phyloP scores from a whole-genome alignment of 257 asterid genomes.

The Lithospermum erythrorhizon region DNA sequence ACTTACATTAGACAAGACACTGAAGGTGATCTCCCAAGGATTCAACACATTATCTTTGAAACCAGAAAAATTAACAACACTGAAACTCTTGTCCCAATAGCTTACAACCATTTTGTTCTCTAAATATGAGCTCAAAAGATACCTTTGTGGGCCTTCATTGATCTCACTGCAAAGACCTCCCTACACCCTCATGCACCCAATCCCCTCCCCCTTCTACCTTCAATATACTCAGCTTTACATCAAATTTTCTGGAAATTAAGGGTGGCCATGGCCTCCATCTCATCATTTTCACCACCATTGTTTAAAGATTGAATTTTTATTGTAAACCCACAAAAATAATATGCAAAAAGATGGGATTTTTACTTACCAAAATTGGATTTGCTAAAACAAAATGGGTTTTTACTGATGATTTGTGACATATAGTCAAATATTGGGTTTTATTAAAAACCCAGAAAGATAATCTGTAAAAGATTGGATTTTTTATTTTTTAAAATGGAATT shows the following conservation, averaged over 20 bases:
- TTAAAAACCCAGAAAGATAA: too few relatives aligned
- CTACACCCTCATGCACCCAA: slow-evolving; percentile 47
- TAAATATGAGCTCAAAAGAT: slow-evolving; percentile 36
- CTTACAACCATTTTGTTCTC: slow-evolving; percentile 42
- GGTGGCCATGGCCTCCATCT: slow-evolving; percentile 99
- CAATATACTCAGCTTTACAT: slow-evolving; percentile 45
- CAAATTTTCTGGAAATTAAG: slow-evolving; percentile 45
- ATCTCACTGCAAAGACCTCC: slow-evolving; percentile 40
- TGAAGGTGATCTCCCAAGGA: slow-evolving; percentile 87
- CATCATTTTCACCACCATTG: slow-evolving; percentile 90
- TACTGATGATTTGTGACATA: too few relatives aligned
- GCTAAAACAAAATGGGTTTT: too few relatives aligned
- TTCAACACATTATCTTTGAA: slow-evolving; percentile 71
- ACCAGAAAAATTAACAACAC: slow-evolving; percentile 55
- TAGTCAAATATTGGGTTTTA: too few relatives aligned
- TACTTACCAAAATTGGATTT: too few relatives aligned
- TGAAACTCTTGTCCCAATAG: slow-evolving; percentile 88
- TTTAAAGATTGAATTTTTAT: not conserved
- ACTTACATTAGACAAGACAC: slow-evolving; percentile 69
- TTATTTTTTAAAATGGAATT: too few relatives aligned
- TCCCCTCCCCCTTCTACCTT: slow-evolving; percentile 45
- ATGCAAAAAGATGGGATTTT: not conserved
- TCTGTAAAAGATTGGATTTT: too few relatives aligned
- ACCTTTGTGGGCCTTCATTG: slow-evolving; percentile 45
- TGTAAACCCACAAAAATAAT: slow-evolving; percentile 8